Conservation (phyloP, 352 stramenopile species). For the Globisporangium cederbergense region DNA sequence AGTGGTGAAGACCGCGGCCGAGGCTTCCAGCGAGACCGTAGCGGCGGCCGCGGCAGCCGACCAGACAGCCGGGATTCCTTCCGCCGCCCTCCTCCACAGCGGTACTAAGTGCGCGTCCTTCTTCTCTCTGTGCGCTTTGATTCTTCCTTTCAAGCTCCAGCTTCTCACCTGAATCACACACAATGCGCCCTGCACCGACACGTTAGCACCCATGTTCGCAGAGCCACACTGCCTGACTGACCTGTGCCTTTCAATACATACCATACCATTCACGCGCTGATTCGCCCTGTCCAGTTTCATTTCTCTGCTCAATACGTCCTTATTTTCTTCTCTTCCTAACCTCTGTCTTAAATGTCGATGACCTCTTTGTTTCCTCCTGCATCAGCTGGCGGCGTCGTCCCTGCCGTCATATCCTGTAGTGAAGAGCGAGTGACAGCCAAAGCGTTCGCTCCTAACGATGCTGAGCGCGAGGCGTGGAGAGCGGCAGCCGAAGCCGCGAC, state of each 20-base stretch:
- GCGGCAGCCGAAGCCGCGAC: not conserved
- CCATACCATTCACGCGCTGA: too few relatives aligned
- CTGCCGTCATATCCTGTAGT: not conserved
- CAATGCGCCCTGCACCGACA: too few relatives aligned
- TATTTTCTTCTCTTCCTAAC: not conserved
- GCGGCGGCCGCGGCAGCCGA: not conserved
- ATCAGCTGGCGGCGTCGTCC: not conserved
- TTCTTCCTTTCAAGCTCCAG: not conserved
- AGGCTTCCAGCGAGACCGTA: slow-evolving; percentile 2
- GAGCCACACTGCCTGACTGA: too few relatives aligned
- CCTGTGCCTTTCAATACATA: too few relatives aligned
- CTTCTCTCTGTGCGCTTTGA: not conserved
- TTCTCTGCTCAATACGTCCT: too few relatives aligned
- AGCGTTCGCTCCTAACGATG: not conserved
- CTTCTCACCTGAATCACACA: not conserved
- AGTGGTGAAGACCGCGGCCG: slow-evolving; percentile 21
- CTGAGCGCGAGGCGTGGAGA: not conserved
- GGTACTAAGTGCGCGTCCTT: slow-evolving; percentile 16
- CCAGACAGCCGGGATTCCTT: slow-evolving; percentile 18
- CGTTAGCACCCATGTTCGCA: too few relatives aligned
- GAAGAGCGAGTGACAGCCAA: not conserved
- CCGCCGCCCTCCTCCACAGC: slow-evolving; percentile 16
- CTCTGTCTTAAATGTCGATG: not conserved
- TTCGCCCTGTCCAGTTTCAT: too few relatives aligned
- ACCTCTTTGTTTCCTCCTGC: not conserved